phyloP scores from a whole-genome alignment of 192 early-diverging fungal genomes.

The Coemansia sp. region DNA sequence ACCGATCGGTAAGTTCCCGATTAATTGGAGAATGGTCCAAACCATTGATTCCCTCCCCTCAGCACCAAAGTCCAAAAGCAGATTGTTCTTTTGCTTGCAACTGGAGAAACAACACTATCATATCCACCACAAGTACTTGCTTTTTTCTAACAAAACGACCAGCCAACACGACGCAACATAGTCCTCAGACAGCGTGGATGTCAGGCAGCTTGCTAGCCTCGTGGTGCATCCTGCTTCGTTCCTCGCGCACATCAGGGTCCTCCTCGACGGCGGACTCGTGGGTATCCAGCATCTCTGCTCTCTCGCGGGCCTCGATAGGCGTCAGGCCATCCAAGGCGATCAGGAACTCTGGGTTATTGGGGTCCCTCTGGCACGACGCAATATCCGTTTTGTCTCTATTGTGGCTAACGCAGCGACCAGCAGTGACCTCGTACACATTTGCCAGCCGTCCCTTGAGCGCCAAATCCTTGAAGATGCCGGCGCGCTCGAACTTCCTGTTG shows the following conservation, averaged over 20 bases:
- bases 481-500: constrained; percentile 36
- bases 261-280: not conserved
- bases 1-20: no score
- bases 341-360: constrained; percentile 48
- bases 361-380: constrained; percentile 48
- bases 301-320: constrained; percentile 1
- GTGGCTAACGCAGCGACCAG: constrained; percentile 44
- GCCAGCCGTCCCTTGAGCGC: constrained; percentile 34
- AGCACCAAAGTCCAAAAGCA: no score
- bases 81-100: no score
- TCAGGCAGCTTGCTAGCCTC: constrained; percentile 33
- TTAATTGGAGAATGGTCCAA: no score
- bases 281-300: constrained; percentile 2
- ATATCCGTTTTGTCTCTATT: constrained; percentile 26
- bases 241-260: constrained; percentile 18
- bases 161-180: not conserved
- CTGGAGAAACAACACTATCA: no score
- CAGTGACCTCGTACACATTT: constrained; percentile 31
- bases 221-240: constrained; percentile 24
- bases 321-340: constrained; percentile 39
- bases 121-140: no score
- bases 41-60: no score
- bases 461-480: constrained; percentile 43
- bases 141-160: not conserved
- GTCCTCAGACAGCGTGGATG: constrained; percentile 8